Percentiles rank a stretch among this genome's conserved stretches.
Evolutionary conservation across 768 basidiomycete genomes (phyloP).

Genomic region (Lactarius quietus): DNA sequence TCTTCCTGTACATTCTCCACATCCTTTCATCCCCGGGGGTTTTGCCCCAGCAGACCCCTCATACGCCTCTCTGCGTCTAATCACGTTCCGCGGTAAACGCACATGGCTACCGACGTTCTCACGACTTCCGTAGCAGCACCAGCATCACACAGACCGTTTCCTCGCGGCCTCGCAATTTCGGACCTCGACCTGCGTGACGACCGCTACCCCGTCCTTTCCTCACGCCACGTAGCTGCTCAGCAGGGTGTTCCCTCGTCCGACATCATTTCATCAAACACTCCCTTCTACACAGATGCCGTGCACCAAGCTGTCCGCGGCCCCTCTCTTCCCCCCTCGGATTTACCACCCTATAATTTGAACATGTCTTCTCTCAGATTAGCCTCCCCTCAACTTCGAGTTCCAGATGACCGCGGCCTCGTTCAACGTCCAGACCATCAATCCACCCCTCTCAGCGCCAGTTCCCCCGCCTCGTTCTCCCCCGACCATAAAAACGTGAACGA

Average conservation of each 20-base stretch:
- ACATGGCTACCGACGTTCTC: slow-evolving; percentile 33
- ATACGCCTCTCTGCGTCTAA: neutral
- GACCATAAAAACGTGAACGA: slow-evolving; percentile 16
- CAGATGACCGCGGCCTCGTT: slow-evolving; percentile 10
- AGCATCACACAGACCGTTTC: slow-evolving; percentile 42
- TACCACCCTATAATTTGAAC: slow-evolving; percentile 3
- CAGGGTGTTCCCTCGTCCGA: neutral
- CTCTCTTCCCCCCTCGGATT: slow-evolving; percentile 3
- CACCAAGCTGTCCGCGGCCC: slow-evolving; percentile 16
- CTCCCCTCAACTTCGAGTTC: neutral
- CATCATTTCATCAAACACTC: slow-evolving; percentile 6
- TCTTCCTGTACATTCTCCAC: neutral
- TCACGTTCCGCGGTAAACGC: too few species aligned
- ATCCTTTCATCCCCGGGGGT: neutral
- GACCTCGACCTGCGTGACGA: slow-evolving; percentile 64
- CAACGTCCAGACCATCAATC: neutral
- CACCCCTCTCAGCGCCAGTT: neutral
- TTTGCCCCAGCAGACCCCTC: neutral
- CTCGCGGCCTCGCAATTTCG: slow-evolving; percentile 50
- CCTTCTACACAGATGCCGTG: slow-evolving; percentile 19
- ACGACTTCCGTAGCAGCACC: slow-evolving; percentile 31
- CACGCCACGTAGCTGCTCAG: slow-evolving; percentile 15
- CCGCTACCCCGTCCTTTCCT: slow-evolving; percentile 45
- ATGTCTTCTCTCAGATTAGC: neutral
- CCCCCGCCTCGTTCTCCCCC: slow-evolving; percentile 6